Percentiles rank a stretch among this genome's conserved stretches.
These are phyloP conservation scores for Auriculariales sp. DNA, from an alignment of 768 basidiomycete genomes.

Conservation along the genomic window DNA sequence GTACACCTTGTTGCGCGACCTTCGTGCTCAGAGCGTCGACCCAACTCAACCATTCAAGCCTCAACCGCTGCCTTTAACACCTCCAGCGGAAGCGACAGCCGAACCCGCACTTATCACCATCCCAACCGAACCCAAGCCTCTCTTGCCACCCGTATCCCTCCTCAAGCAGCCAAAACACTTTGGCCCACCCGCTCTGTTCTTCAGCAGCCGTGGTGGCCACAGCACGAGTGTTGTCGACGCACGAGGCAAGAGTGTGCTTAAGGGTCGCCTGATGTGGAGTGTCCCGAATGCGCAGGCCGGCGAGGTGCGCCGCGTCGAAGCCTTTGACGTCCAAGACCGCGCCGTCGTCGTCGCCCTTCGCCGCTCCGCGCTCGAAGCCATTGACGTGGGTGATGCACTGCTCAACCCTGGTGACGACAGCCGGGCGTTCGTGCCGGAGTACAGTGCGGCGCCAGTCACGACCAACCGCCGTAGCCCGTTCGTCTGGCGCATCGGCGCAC, in stretches of 20 bases:
- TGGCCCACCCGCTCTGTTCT: constrained; percentile 78
- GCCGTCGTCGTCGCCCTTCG: constrained; percentile 76
- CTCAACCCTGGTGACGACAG: constrained; percentile 71
- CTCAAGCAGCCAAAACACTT: constrained; percentile 68
- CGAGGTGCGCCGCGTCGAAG: constrained; percentile 70
- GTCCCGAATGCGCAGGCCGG: constrained; percentile 56
- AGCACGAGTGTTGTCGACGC: constrained; percentile 79
- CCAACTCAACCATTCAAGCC: constrained; percentile 64
- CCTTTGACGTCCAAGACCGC: constrained; percentile 62
- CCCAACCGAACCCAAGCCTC: constrained; percentile 32
- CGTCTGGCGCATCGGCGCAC: constrained; percentile 73
- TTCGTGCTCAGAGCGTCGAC: constrained; percentile 65
- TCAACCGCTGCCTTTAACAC: constrained; percentile 25
- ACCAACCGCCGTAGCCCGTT: constrained; percentile 60
- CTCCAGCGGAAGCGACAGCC: constrained; percentile 14
- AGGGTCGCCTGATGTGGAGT: constrained; percentile 71
- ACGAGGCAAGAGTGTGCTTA: constrained; percentile 72
- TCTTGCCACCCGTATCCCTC: constrained; percentile 61
- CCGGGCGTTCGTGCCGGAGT: constrained; percentile 55
- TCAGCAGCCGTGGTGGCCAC: constrained; percentile 77
- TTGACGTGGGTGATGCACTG: constrained; percentile 67
- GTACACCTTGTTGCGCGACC: constrained; percentile 55
- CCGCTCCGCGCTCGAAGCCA: constrained; percentile 71
- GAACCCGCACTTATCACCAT: constrained; percentile 14
- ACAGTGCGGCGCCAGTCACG: constrained; percentile 42